phyloP scores from a whole-genome alignment of 345 rosid genomes.

The Raphanus raphanistrum region DNA sequence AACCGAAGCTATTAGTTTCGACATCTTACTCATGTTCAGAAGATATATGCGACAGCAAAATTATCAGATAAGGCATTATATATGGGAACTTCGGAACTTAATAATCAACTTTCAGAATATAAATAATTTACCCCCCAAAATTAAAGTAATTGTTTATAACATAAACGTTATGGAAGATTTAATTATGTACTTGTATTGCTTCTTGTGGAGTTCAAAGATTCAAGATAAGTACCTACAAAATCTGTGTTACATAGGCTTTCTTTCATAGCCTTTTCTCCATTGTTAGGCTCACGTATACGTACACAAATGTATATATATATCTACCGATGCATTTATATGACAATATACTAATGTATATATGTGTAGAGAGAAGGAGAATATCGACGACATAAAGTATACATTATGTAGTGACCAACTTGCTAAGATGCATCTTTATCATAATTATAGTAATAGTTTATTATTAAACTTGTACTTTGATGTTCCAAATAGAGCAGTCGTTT shows the following conservation, averaged over 20 bases:
- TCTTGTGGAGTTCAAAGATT: slow-evolving; percentile 30
- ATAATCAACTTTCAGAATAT: neutral
- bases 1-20: neutral
- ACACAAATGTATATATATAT: neutral
- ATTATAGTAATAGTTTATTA: slow-evolving; percentile 22
- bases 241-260: slow-evolving; percentile 43
- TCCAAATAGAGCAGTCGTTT: slow-evolving; percentile 37
- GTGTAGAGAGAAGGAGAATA: slow-evolving; percentile 31
- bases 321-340: slow-evolving; percentile 1
- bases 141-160: slow-evolving; percentile 1
- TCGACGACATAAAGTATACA: slow-evolving; percentile 36
- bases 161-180: neutral
- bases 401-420: slow-evolving; percentile 37
- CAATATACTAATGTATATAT: slow-evolving; percentile 2
- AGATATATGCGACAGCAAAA: neutral
- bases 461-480: slow-evolving; percentile 40
- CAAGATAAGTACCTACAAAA: slow-evolving; percentile 40
- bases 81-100: neutral
- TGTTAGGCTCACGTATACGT: slow-evolving; percentile 22
- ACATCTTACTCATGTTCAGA: neutral
- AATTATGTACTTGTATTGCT: slow-evolving; percentile 16
- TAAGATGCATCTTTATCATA: slow-evolving; percentile 37
- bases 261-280: slow-evolving; percentile 36
- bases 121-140: neutral
- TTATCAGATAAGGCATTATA: neutral